These are phyloP conservation scores for Lentinula sp. DNA, from an alignment of 768 basidiomycete genomes.

Conservation along the genomic window DNA sequence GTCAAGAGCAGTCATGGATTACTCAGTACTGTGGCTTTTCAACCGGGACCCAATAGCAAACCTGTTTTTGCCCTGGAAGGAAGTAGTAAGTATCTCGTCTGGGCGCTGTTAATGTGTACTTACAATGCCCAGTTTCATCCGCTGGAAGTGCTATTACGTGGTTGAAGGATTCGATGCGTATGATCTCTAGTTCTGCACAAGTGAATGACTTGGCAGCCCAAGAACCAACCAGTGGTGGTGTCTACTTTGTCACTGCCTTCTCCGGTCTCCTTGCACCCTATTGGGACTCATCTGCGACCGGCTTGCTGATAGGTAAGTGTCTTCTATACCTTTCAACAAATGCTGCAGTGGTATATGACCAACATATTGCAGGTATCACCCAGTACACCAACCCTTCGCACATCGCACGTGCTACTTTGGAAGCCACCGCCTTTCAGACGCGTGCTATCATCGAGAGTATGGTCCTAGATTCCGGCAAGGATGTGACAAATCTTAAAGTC, in stretches of 20 bases:
- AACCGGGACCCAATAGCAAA: constrained; percentile 69
- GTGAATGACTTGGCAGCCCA: constrained; percentile 80
- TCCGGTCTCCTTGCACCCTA: constrained; percentile 96
- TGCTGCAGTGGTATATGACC: neutral
- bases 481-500: constrained; percentile 83
- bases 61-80: constrained; percentile 95
- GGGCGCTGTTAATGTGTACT: neutral
- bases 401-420: constrained; percentile 90
- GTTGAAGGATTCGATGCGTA: constrained; percentile 85
- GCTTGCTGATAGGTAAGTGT: constrained; percentile 67
- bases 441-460: constrained; percentile 94
- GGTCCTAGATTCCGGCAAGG: constrained; percentile 76
- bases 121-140: constrained; percentile 62
- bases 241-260: constrained; percentile 97
- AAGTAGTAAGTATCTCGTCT: constrained; percentile 57
- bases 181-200: constrained; percentile 77
- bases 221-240: constrained; percentile 76
- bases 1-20: constrained; percentile 84
- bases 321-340: neutral
- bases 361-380: constrained; percentile 49
- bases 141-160: constrained; percentile 96
- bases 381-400: constrained; percentile 89
- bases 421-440: constrained; percentile 95
- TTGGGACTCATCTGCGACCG: constrained; percentile 95
- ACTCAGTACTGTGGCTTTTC: constrained; percentile 89